phyloP scores from a whole-genome alignment of 768 basidiomycete genomes.

The Tylopilus plumbeoviolaceoides region DNA sequence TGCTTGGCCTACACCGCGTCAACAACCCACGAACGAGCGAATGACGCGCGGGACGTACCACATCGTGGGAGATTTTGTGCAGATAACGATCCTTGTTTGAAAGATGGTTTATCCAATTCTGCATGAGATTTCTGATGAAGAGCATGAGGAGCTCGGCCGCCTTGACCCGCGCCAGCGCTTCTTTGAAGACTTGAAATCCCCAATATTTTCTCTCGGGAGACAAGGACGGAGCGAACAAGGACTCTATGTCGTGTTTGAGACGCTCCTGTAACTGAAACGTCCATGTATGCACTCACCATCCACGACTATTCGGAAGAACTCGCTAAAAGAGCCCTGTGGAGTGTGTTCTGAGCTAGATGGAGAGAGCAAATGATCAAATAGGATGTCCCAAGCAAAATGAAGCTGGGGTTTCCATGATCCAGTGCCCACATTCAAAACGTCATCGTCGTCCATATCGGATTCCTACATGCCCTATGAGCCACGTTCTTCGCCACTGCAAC shows the following conservation, averaged over 20 bases:
- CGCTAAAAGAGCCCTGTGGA: constrained; percentile 67
- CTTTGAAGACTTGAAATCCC: constrained; percentile 92
- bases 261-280: not conserved
- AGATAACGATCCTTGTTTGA: constrained; percentile 84
- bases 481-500: not conserved
- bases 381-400: constrained; percentile 87
- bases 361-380: constrained; percentile 73
- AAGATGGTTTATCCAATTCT: constrained; percentile 94
- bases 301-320: constrained; percentile 88
- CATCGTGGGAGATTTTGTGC: constrained; percentile 82
- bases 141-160: constrained; percentile 73
- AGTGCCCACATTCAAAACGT: constrained; percentile 44
- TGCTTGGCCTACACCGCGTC: constrained; percentile 54
- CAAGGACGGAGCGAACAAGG: constrained; percentile 78
- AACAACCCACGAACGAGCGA: not conserved
- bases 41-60: constrained; percentile 44
- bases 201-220: constrained; percentile 89
- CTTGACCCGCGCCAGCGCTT: constrained; percentile 64
- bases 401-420: constrained; percentile 84
- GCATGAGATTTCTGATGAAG: constrained; percentile 94
- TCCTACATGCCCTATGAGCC: constrained; percentile 42
- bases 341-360: constrained; percentile 32
- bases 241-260: constrained; percentile 48
- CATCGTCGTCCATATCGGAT: constrained; percentile 52
- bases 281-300: constrained; percentile 60